Percentiles rank a stretch among this genome's conserved stretches.
Conservation (phyloP, 805 yeast species). For the Barnettozyma populi region DNA sequence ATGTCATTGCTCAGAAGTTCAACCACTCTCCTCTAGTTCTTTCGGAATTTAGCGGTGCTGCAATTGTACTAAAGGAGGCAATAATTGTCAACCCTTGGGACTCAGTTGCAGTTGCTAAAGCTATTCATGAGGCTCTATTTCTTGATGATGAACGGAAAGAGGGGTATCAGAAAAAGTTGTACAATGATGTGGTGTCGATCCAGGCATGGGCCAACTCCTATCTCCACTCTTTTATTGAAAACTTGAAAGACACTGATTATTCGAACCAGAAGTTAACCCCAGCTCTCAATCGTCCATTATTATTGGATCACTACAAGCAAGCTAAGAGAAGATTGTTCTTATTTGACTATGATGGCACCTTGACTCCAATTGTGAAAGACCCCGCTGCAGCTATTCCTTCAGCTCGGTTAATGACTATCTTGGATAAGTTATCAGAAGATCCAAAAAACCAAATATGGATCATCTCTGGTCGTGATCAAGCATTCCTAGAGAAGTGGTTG, state of each 20-base stretch:
- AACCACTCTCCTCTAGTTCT: slow-evolving; percentile 72
- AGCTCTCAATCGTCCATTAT: slow-evolving; percentile 64
- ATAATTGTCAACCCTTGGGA: slow-evolving; percentile 96
- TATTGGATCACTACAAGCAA: slow-evolving; percentile 51
- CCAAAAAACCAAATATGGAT: slow-evolving; percentile 89
- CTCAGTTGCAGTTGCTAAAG: slow-evolving; percentile 83
- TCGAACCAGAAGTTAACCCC: slow-evolving; percentile 61
- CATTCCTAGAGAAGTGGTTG: slow-evolving; percentile 81
- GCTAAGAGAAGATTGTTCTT: slow-evolving; percentile 72
- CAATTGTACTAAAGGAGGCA: slow-evolving; percentile 65
- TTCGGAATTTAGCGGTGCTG: slow-evolving; percentile 91
- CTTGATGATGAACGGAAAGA: slow-evolving; percentile 45
- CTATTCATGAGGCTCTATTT: slow-evolving; percentile 63
- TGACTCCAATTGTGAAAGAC: slow-evolving; percentile 92
- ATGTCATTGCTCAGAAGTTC: slow-evolving; percentile 77
- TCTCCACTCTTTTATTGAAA: slow-evolving; percentile 28
- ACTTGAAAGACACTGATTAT: slow-evolving; percentile 33
- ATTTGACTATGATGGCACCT: slow-evolving; percentile 96
- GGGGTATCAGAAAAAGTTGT: slow-evolving; percentile 47
- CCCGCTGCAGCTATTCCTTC: slow-evolving; percentile 99
- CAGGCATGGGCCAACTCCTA: slow-evolving; percentile 76
- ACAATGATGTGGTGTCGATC: slow-evolving; percentile 64
- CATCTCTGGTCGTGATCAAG: slow-evolving; percentile 92
- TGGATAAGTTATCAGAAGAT: slow-evolving; percentile 61
- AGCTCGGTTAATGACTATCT: slow-evolving; percentile 53